Evolutionary conservation across 768 basidiomycete species (phyloP), one percentile per base, ranked within the genome.

Genomic region (Boletus sensibilis): DNA sequence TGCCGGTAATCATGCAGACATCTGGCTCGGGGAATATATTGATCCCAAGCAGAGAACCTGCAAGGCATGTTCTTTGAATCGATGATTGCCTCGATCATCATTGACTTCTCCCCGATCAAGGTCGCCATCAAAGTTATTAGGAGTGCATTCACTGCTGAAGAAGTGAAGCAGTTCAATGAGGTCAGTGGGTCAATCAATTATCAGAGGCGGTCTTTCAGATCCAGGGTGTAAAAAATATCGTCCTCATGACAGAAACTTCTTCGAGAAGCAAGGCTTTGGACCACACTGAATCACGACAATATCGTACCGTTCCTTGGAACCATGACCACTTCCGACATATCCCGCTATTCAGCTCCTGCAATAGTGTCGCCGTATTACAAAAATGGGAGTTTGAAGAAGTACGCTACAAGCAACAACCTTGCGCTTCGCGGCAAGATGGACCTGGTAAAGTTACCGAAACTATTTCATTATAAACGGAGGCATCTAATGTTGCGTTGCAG

Each of bases 111-210:
- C 46, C 5, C 18, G 23, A 21, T 40, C 52, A 49, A 69, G 60
- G 64, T 69, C 27, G 68, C 68, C 20, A 67, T 69, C 44, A 69
- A 69, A 58, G 60, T 69, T 1, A 69, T 69, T 29, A 60, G 64
- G 50, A 61, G 60, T 34, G 40, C 60, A 21, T 57, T 63, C 39
- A 55, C 43, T 6, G 44, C 37, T 3, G 59, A 57, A 42, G 59
- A 69, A 20, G 52, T 50, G n/a, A 60, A 60, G 34, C 49, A 39
- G 25, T 58, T 68, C 31, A 67, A 63, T 13, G 52, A 63, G 49
- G 68, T 69, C 37, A 21, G 68, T 56, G 5, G 9, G 18, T 34
- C 7, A 2, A 44, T 39, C n/a, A n/a, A n/a, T n/a, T n/a, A n/a
- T n/a, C 20, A 14, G 12, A 37, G 12, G 21, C 14, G 14, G n/a